phyloP scores from a whole-genome alignment of 2,329 filamentous ascomycete species.

The Colletotrichum sp. region DNA sequence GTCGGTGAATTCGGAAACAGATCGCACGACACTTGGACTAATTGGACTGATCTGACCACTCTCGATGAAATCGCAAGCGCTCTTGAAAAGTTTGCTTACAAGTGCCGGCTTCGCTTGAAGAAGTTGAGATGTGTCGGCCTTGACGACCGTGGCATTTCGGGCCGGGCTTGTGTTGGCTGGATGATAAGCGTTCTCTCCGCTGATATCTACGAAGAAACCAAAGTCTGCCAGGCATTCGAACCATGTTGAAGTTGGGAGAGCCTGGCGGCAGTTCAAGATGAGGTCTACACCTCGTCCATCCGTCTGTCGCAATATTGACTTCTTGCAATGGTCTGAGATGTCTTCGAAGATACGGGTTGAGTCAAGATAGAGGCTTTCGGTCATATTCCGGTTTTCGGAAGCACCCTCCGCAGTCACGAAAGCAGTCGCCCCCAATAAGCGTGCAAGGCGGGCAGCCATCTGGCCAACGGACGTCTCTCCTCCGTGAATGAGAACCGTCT shows the following conservation, averaged over 20 bases:
- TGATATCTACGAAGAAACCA: conserved; percentile 37
- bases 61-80: neutral
- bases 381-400: fast-evolving
- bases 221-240: conserved; percentile 32
- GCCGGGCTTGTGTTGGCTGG: conserved; percentile 21
- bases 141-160: neutral
- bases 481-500: conserved; percentile 39
- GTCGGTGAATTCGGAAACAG: conserved; percentile 24
- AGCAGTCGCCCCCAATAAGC: conserved; percentile 31
- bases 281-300: conserved; percentile 29
- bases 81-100: neutral
- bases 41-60: neutral
- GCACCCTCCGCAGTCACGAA: conserved; percentile 29
- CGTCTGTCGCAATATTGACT: conserved; percentile 30
- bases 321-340: conserved; percentile 29
- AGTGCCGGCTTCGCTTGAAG: neutral
- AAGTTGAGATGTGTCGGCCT: neutral
- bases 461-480: conserved; percentile 39
- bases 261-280: conserved; percentile 32
- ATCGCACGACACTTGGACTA: neutral
- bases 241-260: conserved; percentile 14
- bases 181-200: conserved; percentile 15
- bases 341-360: conserved; percentile 33
- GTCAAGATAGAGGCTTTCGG: fast-evolving
- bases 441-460: conserved; percentile 34